Percentiles rank a stretch among this genome's conserved stretches.
These are phyloP conservation scores for Osmanthus fragrans DNA, from an alignment of 257 asterid genomes.

Conservation along the genomic window DNA sequence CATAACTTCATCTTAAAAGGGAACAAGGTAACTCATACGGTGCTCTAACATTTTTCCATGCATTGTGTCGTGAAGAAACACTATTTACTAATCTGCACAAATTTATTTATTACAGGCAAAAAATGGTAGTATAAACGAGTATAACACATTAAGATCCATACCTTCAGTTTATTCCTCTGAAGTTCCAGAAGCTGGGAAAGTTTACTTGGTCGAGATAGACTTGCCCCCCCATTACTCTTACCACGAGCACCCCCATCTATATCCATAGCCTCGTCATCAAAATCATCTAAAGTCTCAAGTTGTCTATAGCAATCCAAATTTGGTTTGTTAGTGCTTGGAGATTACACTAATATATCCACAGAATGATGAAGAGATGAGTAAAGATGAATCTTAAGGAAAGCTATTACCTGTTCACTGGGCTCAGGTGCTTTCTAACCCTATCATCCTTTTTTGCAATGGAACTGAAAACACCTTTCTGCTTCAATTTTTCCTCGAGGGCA, in stretches of 20 bases:
- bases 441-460: conserved; percentile 55
- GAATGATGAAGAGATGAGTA: background rate
- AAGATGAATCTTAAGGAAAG: background rate
- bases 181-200: conserved; percentile 45
- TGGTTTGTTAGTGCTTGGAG: conserved; percentile 17
- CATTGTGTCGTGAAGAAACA: background rate
- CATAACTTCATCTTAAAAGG: background rate
- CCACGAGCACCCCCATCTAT: conserved; percentile 34
- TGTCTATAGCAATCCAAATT: conserved; percentile 43
- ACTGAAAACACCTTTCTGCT: conserved; percentile 66
- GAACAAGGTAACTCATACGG: background rate
- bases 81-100: background rate
- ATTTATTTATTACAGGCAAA: conserved; percentile 17
- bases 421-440: conserved; percentile 36
- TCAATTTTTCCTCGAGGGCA: conserved; percentile 82
- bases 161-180: conserved; percentile 56
- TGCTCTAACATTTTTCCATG: conserved; percentile 9
- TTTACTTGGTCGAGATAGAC: conserved; percentile 35
- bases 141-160: conserved; percentile 18
- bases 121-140: background rate
- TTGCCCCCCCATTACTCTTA: conserved; percentile 33
- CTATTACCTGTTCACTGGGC: conserved; percentile 68
- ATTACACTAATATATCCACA: conserved; percentile 5
- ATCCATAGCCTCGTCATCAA: conserved; percentile 74
- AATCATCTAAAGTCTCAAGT: conserved; percentile 86